Evolutionary conservation across 2,329 filamentous ascomycete species (phyloP).

Genomic region (Penicillium sp.): DNA sequence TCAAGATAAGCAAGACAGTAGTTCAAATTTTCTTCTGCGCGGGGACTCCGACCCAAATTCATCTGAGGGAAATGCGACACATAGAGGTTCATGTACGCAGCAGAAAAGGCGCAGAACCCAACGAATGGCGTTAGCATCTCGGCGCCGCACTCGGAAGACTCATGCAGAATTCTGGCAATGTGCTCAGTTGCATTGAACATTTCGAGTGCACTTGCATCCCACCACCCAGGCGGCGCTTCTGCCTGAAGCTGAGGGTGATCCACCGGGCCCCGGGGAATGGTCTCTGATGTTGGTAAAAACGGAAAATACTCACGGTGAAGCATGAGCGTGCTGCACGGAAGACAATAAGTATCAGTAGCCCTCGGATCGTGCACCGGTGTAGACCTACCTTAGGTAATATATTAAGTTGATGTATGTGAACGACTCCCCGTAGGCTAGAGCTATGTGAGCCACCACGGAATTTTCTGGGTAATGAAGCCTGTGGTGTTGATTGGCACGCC

Average conservation of each 20-base stretch:
- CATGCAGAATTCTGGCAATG: constrained; percentile 43
- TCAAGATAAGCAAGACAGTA: constrained; percentile 23
- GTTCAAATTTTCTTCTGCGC: constrained; percentile 16
- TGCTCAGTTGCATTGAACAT: constrained; percentile 45
- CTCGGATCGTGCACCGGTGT: background rate
- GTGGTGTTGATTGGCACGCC: constrained; percentile 42
- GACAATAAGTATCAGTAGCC: background rate
- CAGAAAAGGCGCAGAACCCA: constrained; percentile 53
- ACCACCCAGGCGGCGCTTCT: constrained; percentile 46
- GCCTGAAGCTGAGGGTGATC: constrained; percentile 48
- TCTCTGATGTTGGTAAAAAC: constrained; percentile 45
- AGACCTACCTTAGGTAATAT: constrained; percentile 48
- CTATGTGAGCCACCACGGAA: constrained; percentile 45
- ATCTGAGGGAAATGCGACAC: constrained; percentile 47
- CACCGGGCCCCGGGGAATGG: constrained; percentile 44
- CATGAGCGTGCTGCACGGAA: constrained; percentile 42
- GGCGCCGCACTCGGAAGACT: constrained; percentile 44
- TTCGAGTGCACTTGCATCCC: constrained; percentile 45
- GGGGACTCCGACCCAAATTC: constrained; percentile 41
- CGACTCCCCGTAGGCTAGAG: constrained; percentile 46
- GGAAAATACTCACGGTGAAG: constrained; percentile 52
- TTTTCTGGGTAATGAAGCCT: constrained; percentile 43
- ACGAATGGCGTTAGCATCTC: constrained; percentile 49
- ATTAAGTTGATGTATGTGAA: constrained; percentile 51
- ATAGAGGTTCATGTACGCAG: constrained; percentile 50